Evolutionary conservation across 768 basidiomycete genomes (phyloP).

Genomic region (Cystobasidium ongulense): DNA sequence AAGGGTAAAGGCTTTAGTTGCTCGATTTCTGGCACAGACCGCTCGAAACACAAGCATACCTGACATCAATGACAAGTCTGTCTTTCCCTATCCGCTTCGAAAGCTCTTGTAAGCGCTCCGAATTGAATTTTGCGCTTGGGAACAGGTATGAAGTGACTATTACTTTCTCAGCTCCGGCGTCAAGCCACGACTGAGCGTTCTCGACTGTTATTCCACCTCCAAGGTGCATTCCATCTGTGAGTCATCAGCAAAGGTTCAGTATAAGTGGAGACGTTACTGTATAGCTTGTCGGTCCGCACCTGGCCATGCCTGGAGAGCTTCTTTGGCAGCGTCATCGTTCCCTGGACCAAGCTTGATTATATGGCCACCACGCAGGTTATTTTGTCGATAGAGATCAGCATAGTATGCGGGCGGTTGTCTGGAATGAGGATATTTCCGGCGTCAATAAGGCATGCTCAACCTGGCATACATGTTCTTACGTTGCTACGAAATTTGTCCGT

Average conservation of each 20-base stretch:
- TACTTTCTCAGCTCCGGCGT: conserved; percentile 74
- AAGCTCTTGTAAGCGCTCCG: conserved; percentile 60
- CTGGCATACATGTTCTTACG: conserved; percentile 51
- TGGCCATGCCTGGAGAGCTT: conserved; percentile 77
- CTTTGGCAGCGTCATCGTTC: conserved; percentile 79
- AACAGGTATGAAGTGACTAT: conserved; percentile 98
- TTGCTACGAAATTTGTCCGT: conserved; percentile 84
- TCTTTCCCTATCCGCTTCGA: conserved; percentile 66
- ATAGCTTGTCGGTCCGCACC: conserved; percentile 49
- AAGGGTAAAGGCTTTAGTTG: background rate
- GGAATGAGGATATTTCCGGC: background rate
- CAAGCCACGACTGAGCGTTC: conserved; percentile 78
- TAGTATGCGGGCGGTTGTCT: conserved; percentile 62
- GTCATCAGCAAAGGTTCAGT: background rate
- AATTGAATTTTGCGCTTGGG: conserved; percentile 67
- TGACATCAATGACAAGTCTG: conserved; percentile 86
- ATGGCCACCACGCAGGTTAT: conserved; percentile 75
- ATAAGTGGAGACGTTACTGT: background rate
- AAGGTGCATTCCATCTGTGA: conserved; percentile 68
- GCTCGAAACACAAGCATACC: conserved; percentile 52
- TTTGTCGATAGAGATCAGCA: conserved; percentile 63
- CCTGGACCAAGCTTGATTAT: conserved; percentile 88
- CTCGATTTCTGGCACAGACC: background rate
- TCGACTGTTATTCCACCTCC: conserved; percentile 80
- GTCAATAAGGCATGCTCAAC: background rate